These are phyloP conservation scores for Arabidopsis thaliana DNA, from an alignment of 345 rosid genomes.

Conservation along the genomic window DNA sequence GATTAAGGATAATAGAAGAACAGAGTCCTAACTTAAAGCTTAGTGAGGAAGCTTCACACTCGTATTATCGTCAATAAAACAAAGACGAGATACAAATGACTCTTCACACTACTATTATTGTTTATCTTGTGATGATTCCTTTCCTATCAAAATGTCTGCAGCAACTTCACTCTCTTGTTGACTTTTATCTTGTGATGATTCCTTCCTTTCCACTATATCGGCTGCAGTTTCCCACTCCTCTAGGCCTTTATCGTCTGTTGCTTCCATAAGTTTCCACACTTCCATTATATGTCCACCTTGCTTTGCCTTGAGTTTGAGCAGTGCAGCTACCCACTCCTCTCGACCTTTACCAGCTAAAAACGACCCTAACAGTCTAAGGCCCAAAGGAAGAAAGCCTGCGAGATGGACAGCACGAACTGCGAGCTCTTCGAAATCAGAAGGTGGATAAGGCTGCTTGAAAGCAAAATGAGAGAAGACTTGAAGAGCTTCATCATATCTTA, in stretches of 20 bases:
- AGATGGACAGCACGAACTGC: conserved; percentile 27
- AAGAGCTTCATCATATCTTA: conserved; percentile 31
- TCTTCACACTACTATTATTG: background rate
- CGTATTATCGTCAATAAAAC: no score
- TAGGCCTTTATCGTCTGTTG: background rate
- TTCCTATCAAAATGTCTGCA: background rate
- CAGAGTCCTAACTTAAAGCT: no score
- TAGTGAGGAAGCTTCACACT: no score
- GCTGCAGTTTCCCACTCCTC: background rate
- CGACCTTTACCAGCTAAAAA: background rate
- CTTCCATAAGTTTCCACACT: conserved; percentile 31
- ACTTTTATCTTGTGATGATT: background rate
- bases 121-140: background rate
- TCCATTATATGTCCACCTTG: conserved; percentile 1
- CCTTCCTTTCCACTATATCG: background rate
- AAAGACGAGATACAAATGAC: background rate
- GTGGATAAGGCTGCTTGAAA: conserved; percentile 20
- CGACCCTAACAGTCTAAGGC: conserved; percentile 15
- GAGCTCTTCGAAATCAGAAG: conserved; percentile 18
- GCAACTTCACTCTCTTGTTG: background rate
- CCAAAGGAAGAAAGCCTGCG: conserved; percentile 33
- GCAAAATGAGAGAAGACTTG: conserved; percentile 32
- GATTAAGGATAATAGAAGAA: no score
- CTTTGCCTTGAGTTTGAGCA: conserved; percentile 5
- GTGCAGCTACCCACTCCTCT: conserved; percentile 23